Conservation (phyloP, 352 stramenopile genomes). For the Phytopythium helicoides region DNA sequence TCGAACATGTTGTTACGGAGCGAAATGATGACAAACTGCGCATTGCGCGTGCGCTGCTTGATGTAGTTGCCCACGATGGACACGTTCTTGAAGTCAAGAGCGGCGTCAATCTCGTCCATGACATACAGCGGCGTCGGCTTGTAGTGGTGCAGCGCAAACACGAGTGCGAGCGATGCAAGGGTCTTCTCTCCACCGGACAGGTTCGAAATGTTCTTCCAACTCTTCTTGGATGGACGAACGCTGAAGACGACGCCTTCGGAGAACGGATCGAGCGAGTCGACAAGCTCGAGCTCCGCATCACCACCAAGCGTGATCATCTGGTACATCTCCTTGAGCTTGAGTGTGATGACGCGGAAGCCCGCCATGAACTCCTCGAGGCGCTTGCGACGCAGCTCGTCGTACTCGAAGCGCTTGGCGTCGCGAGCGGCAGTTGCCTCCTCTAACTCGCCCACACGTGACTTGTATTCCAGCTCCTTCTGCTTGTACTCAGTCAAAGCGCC, state of each 20-base stretch:
- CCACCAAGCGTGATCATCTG: conserved; percentile 97
- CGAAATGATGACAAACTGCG: conserved; percentile 99
- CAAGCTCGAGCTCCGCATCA: conserved; percentile 98
- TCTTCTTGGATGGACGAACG: conserved; percentile 99
- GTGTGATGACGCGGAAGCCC: conserved; percentile 97
- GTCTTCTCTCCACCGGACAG: conserved; percentile 99
- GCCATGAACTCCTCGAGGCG: conserved; percentile 99
- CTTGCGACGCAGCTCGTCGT: conserved; percentile 96
- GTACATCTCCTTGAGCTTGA: conserved; percentile 99
- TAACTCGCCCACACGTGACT: conserved; percentile 91
- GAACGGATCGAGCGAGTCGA: conserved; percentile 99
- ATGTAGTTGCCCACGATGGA: conserved; percentile 99
- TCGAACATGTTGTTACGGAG: conserved; percentile 99
- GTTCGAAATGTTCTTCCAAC: conserved; percentile 99
- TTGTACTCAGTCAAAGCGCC: conserved; percentile 89
- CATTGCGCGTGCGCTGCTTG: conserved; percentile 99
- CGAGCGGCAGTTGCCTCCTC: conserved; percentile 92
- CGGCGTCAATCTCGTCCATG: conserved; percentile 96
- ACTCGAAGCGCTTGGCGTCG: conserved; percentile 91
- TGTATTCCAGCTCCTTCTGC: conserved; percentile 96
- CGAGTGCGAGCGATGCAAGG: conserved; percentile 97
- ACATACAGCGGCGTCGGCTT: conserved; percentile 99
- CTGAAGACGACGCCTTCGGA: conserved; percentile 99
- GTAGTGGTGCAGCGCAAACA: conserved; percentile 99
- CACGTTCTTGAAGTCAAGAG: conserved; percentile 99